phyloP scores from a whole-genome alignment of 2,329 filamentous ascomycete genomes.

The Aureobasidium leucospermi region DNA sequence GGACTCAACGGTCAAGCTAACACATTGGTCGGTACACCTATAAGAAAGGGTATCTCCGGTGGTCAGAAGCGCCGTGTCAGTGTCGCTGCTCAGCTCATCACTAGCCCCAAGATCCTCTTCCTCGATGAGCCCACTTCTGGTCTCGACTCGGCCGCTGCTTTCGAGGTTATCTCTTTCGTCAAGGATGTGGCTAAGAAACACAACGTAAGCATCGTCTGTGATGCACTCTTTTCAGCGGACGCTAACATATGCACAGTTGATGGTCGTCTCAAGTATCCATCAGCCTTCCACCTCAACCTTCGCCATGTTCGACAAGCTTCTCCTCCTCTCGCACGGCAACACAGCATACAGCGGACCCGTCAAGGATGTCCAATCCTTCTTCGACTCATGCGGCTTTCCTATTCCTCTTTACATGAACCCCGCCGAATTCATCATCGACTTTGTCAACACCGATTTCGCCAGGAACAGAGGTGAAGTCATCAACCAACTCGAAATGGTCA shows the following conservation, averaged over 20 bases:
- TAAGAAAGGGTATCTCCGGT: conserved; percentile 75
- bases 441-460: conserved; percentile 71
- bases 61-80: conserved; percentile 77
- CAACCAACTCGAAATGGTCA: conserved; percentile 47
- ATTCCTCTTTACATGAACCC: conserved; percentile 69
- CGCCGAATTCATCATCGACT: conserved; percentile 70
- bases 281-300: conserved; percentile 77
- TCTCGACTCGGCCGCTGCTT: conserved; percentile 68
- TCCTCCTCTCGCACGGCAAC: conserved; percentile 63
- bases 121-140: conserved; percentile 80
- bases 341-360: conserved; percentile 68
- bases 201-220: conserved; percentile 42
- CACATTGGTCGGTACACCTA: conserved; percentile 71
- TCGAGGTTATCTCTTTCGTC: conserved; percentile 69
- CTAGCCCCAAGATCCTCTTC: conserved; percentile 72
- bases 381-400: conserved; percentile 50
- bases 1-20: conserved; percentile 63
- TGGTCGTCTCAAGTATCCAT: conserved; percentile 77
- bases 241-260: conserved; percentile 43
- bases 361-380: conserved; percentile 53
- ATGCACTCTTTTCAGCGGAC: background rate
- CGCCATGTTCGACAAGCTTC: conserved; percentile 70
- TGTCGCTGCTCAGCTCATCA: conserved; percentile 75
- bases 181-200: conserved; percentile 58
- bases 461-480: conserved; percentile 41